Conservation (phyloP, 768 basidiomycete genomes). For the Leucogyrophana mollusca region DNA sequence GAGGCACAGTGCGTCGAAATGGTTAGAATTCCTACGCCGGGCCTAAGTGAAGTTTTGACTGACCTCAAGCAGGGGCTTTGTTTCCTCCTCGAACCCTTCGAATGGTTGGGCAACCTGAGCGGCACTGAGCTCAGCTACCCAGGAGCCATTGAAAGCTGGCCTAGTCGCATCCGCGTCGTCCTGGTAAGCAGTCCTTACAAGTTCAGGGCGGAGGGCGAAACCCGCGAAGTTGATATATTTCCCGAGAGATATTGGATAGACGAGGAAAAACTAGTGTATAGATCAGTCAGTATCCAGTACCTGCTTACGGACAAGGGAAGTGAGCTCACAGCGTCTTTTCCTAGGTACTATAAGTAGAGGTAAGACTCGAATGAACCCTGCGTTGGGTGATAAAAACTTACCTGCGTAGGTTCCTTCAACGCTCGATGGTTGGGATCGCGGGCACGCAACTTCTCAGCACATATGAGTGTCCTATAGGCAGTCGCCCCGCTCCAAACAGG, state of each 20-base stretch:
- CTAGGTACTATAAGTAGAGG: constrained; percentile 49
- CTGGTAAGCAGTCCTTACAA: constrained; percentile 46
- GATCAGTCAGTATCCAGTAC: too few relatives aligned
- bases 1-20: neutral
- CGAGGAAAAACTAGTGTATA: constrained; percentile 51
- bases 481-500: constrained; percentile 59
- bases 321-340: constrained; percentile 43
- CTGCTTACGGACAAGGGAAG: neutral
- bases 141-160: constrained; percentile 37
- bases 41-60: too few relatives aligned
- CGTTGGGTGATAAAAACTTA: constrained; percentile 20
- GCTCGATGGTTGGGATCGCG: constrained; percentile 46
- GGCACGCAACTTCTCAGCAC: constrained; percentile 43
- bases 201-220: constrained; percentile 47
- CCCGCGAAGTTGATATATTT: constrained; percentile 63
- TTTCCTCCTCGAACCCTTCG: constrained; percentile 58
- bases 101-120: constrained; percentile 47
- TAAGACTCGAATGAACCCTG: constrained; percentile 3
- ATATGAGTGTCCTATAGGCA: constrained; percentile 61
- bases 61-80: constrained; percentile 55
- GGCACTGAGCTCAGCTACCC: constrained; percentile 47
- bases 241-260: constrained; percentile 60
- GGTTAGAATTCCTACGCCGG: neutral
- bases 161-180: constrained; percentile 10
- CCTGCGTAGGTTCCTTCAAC: constrained; percentile 48